phyloP scores from a whole-genome alignment of 441 rosid species.

The Gossypium trilobum region DNA sequence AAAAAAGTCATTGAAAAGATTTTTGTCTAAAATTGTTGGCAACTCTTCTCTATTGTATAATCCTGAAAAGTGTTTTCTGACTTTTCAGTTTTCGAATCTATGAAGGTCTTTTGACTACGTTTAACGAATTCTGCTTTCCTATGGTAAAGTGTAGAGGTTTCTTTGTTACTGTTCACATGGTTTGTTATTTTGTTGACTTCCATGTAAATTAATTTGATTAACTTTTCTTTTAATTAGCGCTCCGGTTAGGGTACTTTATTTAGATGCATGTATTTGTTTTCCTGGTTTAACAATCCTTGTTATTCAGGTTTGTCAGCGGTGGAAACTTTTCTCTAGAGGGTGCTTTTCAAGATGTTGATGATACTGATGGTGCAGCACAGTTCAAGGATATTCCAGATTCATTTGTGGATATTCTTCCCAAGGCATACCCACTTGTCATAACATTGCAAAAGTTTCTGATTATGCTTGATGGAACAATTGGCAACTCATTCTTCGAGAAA shows the following conservation, averaged over 20 bases:
- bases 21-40: neutral
- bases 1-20: neutral
- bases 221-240: neutral
- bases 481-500: constrained; percentile 39
- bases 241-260: neutral
- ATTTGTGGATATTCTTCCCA: constrained; percentile 24
- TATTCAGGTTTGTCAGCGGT: constrained; percentile 28
- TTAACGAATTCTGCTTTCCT: neutral
- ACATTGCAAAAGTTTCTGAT: constrained; percentile 43
- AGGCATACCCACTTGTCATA: constrained; percentile 36
- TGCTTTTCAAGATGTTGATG: constrained; percentile 23
- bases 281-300: neutral
- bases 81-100: neutral
- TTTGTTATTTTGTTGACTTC: neutral
- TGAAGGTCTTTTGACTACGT: neutral
- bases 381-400: constrained; percentile 44
- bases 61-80: neutral
- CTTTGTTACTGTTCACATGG: neutral
- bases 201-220: neutral
- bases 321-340: constrained; percentile 20
- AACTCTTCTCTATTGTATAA: neutral
- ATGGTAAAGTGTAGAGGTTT: neutral
- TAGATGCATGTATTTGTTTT: neutral
- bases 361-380: constrained; percentile 24
- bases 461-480: constrained; percentile 54